Base-by-base conservation (phyloP, 805 yeast species). In the Yamadazyma philogaea region DNA sequence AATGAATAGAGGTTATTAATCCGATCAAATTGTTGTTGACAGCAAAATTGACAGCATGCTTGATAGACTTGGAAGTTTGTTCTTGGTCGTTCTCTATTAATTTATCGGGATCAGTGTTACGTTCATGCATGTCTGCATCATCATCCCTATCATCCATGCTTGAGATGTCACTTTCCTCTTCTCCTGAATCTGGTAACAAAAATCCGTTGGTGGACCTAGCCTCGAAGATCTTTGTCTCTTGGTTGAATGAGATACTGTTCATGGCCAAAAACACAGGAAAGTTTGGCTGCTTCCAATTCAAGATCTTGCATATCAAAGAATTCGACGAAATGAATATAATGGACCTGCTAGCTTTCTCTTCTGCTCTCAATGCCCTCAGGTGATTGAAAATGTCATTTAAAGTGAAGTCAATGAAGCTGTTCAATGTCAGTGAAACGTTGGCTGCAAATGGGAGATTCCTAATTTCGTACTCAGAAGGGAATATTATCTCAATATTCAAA, bases 251-350 rank as follows among this genome's bases (percentile, higher is more conserved):
- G 8, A 82, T 67, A n/a, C 88, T 87, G 52, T 80, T 82, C 76
- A 90, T 78, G 43, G 82, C 79, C 64, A 87, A 85, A 50, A 93
- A 81, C 0, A 93, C 98, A 0, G 99, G 97, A 64, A 84, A 93
- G 60, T 91, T 91, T 11, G 99, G 98, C 64, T 93, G 99, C 63
- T 93, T 93, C 99, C 99, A 93, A 64, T 93, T 93, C 53, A 93
- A 66, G 35, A 88, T 85, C 8, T 96, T 87, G 64, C 98, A 93
- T n/a, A 89, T 87, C 35, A 81, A 78, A 26, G 96, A 85, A 61
- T 89, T 88, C 43, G 85, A 78, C 1, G 96, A 87, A 10, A 95
- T 79, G 62, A 93, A 87, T 7, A 91, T 81, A 33, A 93, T 67
- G 1, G 95, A 81, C 45, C 96, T 70, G 16, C 77, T 56, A 3